Evolutionary conservation across 225 moss, liverwort and hornwort genomes (phyloP).

Genomic region (Polytrichum formosum): DNA sequence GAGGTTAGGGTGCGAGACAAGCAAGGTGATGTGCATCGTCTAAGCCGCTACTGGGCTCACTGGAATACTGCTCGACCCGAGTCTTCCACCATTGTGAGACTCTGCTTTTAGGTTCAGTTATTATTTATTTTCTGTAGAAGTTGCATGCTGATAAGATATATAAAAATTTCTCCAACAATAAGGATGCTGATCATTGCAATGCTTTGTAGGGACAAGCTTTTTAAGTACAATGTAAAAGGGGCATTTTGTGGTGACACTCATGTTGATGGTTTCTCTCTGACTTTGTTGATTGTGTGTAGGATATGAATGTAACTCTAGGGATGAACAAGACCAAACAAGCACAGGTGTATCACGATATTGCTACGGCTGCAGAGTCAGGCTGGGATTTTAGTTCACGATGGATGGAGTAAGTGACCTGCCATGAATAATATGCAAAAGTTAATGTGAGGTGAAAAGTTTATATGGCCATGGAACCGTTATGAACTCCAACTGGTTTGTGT

Average conservation of each 20-base stretch:
- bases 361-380: constrained; percentile 64
- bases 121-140: neutral
- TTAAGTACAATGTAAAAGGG: too few species aligned
- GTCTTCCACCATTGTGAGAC: constrained; percentile 54
- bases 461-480: too few species aligned
- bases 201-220: too few species aligned
- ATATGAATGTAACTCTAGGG: constrained; percentile 38
- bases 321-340: constrained; percentile 38
- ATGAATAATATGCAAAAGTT: too few species aligned
- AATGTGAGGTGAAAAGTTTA: too few species aligned
- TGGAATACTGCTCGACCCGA: constrained; percentile 66
- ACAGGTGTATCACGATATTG: constrained; percentile 58
- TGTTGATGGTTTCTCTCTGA: neutral
- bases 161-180: neutral
- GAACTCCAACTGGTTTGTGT: too few species aligned
- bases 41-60: constrained; percentile 64
- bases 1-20: constrained; percentile 49
- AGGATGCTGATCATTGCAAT: too few species aligned
- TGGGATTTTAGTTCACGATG: constrained; percentile 67
- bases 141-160: neutral
- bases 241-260: too few species aligned
- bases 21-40: constrained; percentile 40
- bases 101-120: neutral
- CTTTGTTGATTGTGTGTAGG: constrained; percentile 21
- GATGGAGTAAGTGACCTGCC: constrained; percentile 47